Base-by-base conservation (phyloP, 2,329 filamentous ascomycete species). In the Beauveria bassiana region DNA sequence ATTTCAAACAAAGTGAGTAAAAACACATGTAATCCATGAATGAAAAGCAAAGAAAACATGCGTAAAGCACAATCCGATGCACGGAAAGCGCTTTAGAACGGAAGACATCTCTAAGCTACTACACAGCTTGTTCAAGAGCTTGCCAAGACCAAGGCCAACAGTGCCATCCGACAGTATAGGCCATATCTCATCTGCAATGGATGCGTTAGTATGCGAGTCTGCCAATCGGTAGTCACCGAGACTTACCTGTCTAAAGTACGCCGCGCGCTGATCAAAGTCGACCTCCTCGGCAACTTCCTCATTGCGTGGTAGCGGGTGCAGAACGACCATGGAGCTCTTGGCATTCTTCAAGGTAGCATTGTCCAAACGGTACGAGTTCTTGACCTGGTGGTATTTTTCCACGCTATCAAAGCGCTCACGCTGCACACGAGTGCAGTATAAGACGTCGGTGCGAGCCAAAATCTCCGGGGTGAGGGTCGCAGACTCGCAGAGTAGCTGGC, bases 231-330 rank as follows among this genome's bases (percentile, higher is more conserved):
- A 2, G 3, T 10, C 43, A 9, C 24, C n/a, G 42, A 14, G 28
- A 83, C 90, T 86, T 78, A 96, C 93, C 89, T 99, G 95, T 89
- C 95, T 87, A 79, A 99, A 99, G 80, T 99, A 99, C 61, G 95
- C 93, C 63, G 95, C 95, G 69, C 95, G 81, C 73, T 96, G 91
- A 78, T 99, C 95, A 78, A 96, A 96, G 77, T 99, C 95, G 54
- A 99, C 92, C 79, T 99, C 95, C 77, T 96, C 91, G 40, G 87
- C 86, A 72, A 99, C 88, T 82, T 99, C 95, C 67, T 89, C 86
- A 71, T 98, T 98, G 70, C 95, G 85, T 46, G 95, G 95, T 70
- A 99, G 81, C 62, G 95, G 95, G 77, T 99, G 95, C 86, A 99
- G 86, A 66, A 99, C 90, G 65, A 96, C 85, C 87, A 96, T 97